Evolutionary conservation across 371 early-diverging fungal genomes (phyloP), one percentile per base, ranked within the genome.

Genomic region (Parasitella parasitica): DNA sequence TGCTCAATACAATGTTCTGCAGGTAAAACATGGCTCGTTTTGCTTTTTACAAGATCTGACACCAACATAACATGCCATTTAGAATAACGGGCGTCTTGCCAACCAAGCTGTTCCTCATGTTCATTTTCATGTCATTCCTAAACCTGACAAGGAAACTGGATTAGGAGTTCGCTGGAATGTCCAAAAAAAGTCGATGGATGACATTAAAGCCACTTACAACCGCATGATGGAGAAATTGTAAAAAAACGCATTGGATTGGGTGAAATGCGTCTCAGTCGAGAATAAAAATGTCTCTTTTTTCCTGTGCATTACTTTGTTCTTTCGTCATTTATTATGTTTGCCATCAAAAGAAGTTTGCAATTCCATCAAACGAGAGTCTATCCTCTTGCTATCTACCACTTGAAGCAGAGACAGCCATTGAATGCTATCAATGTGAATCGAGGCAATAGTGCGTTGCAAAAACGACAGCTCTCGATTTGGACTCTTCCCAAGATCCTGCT

Each of bases 41-140:
- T 32, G 1, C n/a, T 54, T 16, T 0, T 4, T 32, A 8, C 11
- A 4, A 37, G 2, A 6, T 20, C 20, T 8, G 18, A 8, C 20
- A 20, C 20, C 1, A 8, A 18, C 41, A 46, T 32, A 32, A 8
- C 32, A 2, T 3, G 32, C 9, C 24, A 6, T 24, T 12, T 61
- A 91, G 89, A 94, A 94, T 81, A 94, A 94, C 64, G 94, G 94
- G 12, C 71, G 70, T 28, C 69, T 89, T 41, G 94, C 92, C 12
- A 89, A 89, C 66, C 84, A 88, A 83, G 86, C 78, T 64, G 94
- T 96, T 11, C 86, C 84, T 26, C 96, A 96, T 66, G 96, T 94
- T 15, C 96, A 96, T 69, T 94, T 94, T 77, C 96, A 96, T 71
- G 70, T 94, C 51, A 94, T 94, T 61, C 94, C 94, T 26, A 94